phyloP scores from a whole-genome alignment of 306 rosid species.

The Trifolium repens region DNA sequence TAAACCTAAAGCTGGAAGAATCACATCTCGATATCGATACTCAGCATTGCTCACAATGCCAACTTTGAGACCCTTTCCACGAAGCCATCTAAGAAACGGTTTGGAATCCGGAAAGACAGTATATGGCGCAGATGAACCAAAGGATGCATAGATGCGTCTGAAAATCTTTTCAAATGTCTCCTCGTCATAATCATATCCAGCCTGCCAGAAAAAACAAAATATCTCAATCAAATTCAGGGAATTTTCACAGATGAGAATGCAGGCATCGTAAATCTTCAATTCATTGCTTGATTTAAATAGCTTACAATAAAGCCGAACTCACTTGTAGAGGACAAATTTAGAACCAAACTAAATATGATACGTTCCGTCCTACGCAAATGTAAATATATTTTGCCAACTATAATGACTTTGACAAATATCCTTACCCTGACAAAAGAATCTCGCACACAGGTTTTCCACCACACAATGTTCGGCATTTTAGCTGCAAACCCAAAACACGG shows the following conservation, averaged over 20 bases:
- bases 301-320: constrained; percentile 4
- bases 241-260: constrained; percentile 26
- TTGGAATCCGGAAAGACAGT: constrained; percentile 77
- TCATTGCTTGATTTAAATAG: constrained; percentile 16
- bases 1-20: constrained; percentile 86
- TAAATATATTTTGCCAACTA: not conserved
- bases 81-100: constrained; percentile 93
- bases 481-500: constrained; percentile 90
- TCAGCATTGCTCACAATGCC: constrained; percentile 91
- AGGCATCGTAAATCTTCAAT: constrained; percentile 31
- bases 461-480: constrained; percentile 82
- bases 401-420: constrained; percentile 40
- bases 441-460: constrained; percentile 97
- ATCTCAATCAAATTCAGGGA: constrained; percentile 17
- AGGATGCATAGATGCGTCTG: constrained; percentile 82
- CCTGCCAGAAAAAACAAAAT: constrained; percentile 64
- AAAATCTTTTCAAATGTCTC: constrained; percentile 98
- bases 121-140: constrained; percentile 98
- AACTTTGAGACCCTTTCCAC: constrained; percentile 71
- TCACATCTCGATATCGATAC: constrained; percentile 83
- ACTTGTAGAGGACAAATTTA: not conserved
- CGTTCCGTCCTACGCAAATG: not conserved
- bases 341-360: not conserved
- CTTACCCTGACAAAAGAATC: constrained; percentile 92
- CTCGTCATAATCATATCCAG: constrained; percentile 92